Evolutionary conservation across 1,284 basidiomycete genomes (phyloP), one percentile per base, ranked within the genome.

Genomic region (Ganoderma meredithae): DNA sequence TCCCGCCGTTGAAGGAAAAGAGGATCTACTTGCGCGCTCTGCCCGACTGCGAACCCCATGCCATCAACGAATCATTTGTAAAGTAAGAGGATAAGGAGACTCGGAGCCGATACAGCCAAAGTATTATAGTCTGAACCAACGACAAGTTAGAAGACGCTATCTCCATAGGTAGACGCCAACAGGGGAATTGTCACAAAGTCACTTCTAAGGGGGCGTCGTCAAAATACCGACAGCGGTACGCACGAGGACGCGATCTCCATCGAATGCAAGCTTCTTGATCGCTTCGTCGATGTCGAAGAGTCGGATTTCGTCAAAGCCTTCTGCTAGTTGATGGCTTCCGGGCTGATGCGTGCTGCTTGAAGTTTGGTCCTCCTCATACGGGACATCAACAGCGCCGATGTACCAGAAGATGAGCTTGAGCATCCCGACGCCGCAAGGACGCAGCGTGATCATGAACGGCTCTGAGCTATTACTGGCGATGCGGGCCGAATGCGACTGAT

Each of bases 361-460:
- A 0, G 19, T 49, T 6, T 15, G 9, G 17, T n/a, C 66, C 4
- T 59, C 55, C 33, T 58, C 62, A 13, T 49, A 60, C 25, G 76
- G 71, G 12, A 76, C 70, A 62, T 78, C 77, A 22, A 83, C 69
- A 22, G 63, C 41, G 40, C 71, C 80, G 36, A 83, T 73, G 71
- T 80, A 85, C 84, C 83, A 86, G 77, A 79, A 84, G n/a, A 84
- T 82, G 52, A 82, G 66, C 74, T 85, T 86, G 19, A 80, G 73
- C 41, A 77, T 79, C 8, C 71, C 78, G 15, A 68, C 66, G 27
- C 73, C 76, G 19, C 76, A 71, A n/a, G 76, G 76, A 33, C 81
- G 79, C 41, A 81, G 59, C 0, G 79, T 79, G 47, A 84, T 73
- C 15, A 78, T 76, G 70, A 84, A 79, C 1, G 81, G 81, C 68